Evolutionary conservation across 2,329 filamentous ascomycete species (phyloP), one percentile per base, ranked within the genome.

Genomic region (Rutstroemia sp.): DNA sequence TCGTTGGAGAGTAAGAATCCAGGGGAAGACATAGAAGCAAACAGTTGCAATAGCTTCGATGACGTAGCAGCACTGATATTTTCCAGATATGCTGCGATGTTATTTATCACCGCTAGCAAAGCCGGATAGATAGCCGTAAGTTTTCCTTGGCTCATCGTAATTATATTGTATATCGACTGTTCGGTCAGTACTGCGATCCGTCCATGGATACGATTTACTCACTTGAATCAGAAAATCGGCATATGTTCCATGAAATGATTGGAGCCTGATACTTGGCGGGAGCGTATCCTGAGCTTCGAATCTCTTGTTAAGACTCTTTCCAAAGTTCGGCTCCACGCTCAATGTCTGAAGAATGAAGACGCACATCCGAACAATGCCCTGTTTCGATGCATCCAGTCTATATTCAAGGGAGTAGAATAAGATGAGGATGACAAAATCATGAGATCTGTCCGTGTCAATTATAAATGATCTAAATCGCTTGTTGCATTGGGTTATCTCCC

Each of bases 401-500:
- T 94, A 88, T 69, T 96, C 91, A 48, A 96, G 83, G 4, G 92
- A 90, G 70, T 97, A 96, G 73, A 95, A 99, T 3, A 97, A 75
- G 42, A 95, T 85, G 19, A 97, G 77, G 12, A 97, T 83, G 52
- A 96, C 80, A 71, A 97, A 96, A 70, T 99, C 94, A 67, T 96
- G 90, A 0, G 89, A 90, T 54, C 92, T 80, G 68, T 94, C 90
- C 0, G 94, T 97, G 65, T 99, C 94, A 61, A 97, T 92, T 66
- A 99, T 94, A 72, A 96, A 99, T 1, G 91, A 90, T 34, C 94
- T 82, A 74, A 99, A 99, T 58, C 92, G 82, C 73, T 96, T 97
- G 74, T 99, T 99, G 79, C 92, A 96, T 72, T 99, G 94, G 4
- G 94, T 83, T 39, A 90, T 84, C 74, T 99, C 94, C 94, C 94